These are phyloP conservation scores for Dichomitus squalens DNA, from an alignment of 1,284 basidiomycete genomes.

Conservation along the genomic window DNA sequence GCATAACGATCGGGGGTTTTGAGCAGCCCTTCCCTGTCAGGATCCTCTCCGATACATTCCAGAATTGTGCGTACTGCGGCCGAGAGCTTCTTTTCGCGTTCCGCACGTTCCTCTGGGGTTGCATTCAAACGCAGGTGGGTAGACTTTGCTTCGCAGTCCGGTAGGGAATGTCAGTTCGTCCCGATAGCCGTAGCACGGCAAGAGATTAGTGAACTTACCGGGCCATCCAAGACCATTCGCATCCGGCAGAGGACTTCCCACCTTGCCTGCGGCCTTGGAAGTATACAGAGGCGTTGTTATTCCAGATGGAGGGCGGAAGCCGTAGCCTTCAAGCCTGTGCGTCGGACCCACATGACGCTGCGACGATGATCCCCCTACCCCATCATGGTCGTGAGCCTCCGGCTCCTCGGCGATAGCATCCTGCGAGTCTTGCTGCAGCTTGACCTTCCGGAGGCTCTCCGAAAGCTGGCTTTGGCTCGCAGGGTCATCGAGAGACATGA, in stretches of 20 bases:
- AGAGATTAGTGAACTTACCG: slow-evolving; percentile 50
- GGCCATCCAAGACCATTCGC: slow-evolving; percentile 93
- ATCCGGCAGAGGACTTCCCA: slow-evolving; percentile 66
- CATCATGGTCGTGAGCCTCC: slow-evolving; percentile 21
- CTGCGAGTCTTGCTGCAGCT: slow-evolving; percentile 24
- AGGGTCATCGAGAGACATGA: slow-evolving; percentile 29
- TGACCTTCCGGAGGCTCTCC: slow-evolving; percentile 34
- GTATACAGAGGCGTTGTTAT: slow-evolving; percentile 59
- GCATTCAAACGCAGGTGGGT: slow-evolving; percentile 85
- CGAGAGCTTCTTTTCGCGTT: slow-evolving; percentile 78
- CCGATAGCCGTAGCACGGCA: not conserved
- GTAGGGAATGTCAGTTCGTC: slow-evolving; percentile 6
- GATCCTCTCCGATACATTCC: slow-evolving; percentile 98
- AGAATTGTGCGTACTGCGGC: slow-evolving; percentile 90
- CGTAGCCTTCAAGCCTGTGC: slow-evolving; percentile 72
- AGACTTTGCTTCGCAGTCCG: slow-evolving; percentile 72
- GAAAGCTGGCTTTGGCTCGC: slow-evolving; percentile 30
- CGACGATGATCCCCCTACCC: slow-evolving; percentile 18
- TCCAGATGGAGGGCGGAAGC: slow-evolving; percentile 74
- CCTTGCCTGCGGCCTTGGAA: slow-evolving; percentile 21
- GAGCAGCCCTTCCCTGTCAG: slow-evolving; percentile 88
- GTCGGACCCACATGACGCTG: slow-evolving; percentile 34
- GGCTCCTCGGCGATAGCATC: slow-evolving; percentile 11
- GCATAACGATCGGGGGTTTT: slow-evolving; percentile 96
- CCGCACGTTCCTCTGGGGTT: slow-evolving; percentile 70